Evolutionary conservation across 2,329 filamentous ascomycete species (phyloP).

Genomic region (Coleophoma eucalyptorum): DNA sequence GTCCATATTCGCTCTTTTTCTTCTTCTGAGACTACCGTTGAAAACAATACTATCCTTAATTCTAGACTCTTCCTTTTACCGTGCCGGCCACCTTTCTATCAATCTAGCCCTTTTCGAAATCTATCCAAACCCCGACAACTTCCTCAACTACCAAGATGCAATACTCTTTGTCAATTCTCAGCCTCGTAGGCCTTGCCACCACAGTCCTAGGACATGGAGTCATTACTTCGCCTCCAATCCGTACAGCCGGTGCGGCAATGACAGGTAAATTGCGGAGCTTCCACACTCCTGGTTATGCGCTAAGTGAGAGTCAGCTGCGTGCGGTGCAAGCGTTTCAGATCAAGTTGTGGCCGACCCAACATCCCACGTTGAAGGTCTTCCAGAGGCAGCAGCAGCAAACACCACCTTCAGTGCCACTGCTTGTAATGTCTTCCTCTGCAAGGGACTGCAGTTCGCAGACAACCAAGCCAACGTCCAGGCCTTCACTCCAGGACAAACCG

Average conservation of each 20-base stretch:
- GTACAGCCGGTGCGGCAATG: slow-evolving; percentile 37
- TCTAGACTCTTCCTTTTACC: background rate
- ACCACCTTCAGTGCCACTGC: slow-evolving; percentile 11
- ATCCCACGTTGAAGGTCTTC: slow-evolving; percentile 27
- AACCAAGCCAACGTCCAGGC: slow-evolving; percentile 38
- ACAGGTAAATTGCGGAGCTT: slow-evolving; percentile 6
- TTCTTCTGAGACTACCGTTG: background rate
- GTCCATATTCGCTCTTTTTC: background rate
- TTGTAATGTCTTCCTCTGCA: slow-evolving; percentile 43
- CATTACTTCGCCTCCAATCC: slow-evolving; percentile 35
- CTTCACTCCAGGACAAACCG: slow-evolving; percentile 37
- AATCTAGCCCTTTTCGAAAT: background rate
- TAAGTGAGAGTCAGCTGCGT: slow-evolving; percentile 24
- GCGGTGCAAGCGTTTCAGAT: slow-evolving; percentile 36
- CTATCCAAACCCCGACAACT: background rate
- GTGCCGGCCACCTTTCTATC: background rate
- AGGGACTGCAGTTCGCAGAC: slow-evolving; percentile 39
- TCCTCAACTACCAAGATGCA: background rate
- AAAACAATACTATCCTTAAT: slow-evolving; percentile 1
- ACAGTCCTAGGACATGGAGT: slow-evolving; percentile 39
- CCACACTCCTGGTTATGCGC: too few species aligned
- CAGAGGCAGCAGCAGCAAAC: slow-evolving; percentile 30
- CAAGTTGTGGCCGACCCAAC: slow-evolving; percentile 15
- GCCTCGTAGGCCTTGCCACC: slow-evolving; percentile 11
- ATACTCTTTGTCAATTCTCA: background rate